Percentiles rank a stretch among this genome's conserved stretches.
Conservation (phyloP, 768 basidiomycete genomes). For the Sistotremastrum suecicum region DNA sequence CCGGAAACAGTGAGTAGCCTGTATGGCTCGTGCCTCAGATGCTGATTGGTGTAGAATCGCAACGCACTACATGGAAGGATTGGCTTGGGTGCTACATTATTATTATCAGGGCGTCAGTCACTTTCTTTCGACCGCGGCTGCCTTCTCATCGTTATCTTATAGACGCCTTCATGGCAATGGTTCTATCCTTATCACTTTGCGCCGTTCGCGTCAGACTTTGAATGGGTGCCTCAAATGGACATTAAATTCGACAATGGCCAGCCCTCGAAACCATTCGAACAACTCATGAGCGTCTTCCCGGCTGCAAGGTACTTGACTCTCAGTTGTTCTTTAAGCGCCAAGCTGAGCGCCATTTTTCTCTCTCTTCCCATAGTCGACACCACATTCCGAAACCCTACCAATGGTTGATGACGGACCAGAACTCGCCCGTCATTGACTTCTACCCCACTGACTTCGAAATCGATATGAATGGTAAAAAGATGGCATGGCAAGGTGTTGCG, state of each 20-base stretch:
- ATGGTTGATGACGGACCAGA: slow-evolving; percentile 67
- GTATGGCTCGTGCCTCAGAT: background rate
- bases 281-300: slow-evolving; percentile 97
- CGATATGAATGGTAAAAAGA: slow-evolving; percentile 99
- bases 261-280: slow-evolving; percentile 95
- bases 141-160: background rate
- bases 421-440: slow-evolving; percentile 92
- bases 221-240: slow-evolving; percentile 61
- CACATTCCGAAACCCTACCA: slow-evolving; percentile 87
- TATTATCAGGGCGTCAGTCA: slow-evolving; percentile 90
- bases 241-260: slow-evolving; percentile 67
- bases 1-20: slow-evolving; percentile 45
- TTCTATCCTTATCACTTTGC: slow-evolving; percentile 98
- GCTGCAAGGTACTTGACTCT: slow-evolving; percentile 54
- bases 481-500: slow-evolving; percentile 98
- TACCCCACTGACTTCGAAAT: slow-evolving; percentile 87
- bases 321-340: slow-evolving; percentile 1
- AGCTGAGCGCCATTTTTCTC: slow-evolving; percentile 3
- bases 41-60: slow-evolving; percentile 42
- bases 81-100: slow-evolving; percentile 92
- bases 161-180: slow-evolving; percentile 97
- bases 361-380: slow-evolving; percentile 39
- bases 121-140: slow-evolving; percentile 5
- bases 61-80: slow-evolving; percentile 78
- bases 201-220: slow-evolving; percentile 92